phyloP scores from a whole-genome alignment of 2,329 filamentous ascomycete species.

The Fusarium devonianum region DNA sequence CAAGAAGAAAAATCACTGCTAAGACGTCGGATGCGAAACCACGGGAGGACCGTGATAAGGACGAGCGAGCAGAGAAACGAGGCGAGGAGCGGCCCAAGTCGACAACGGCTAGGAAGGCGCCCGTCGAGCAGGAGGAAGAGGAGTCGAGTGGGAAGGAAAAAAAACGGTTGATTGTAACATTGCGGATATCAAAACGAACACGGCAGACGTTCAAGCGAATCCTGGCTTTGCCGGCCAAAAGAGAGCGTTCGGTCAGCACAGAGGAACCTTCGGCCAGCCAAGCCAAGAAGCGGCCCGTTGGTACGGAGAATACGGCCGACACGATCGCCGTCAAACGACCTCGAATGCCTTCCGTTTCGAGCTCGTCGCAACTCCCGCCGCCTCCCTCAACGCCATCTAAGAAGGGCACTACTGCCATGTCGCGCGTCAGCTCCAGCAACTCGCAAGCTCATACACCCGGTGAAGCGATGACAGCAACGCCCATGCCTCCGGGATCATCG shows the following conservation, averaged over 20 bases:
- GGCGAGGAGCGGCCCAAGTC: conserved; percentile 34
- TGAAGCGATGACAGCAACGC: conserved; percentile 48
- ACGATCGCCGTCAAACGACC: conserved; percentile 52
- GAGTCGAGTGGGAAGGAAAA: conserved; percentile 37
- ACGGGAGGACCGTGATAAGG: conserved; percentile 32
- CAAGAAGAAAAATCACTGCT: conserved; percentile 42
- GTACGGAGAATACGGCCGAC: conserved; percentile 48
- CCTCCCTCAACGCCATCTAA: conserved; percentile 63
- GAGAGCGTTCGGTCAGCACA: conserved; percentile 47
- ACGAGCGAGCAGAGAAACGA: conserved; percentile 28
- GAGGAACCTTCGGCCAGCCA: conserved; percentile 47
- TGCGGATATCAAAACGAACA: conserved; percentile 58
- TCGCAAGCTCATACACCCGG: conserved; percentile 61
- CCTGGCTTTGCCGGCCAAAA: conserved; percentile 53
- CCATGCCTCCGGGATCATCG: conserved; percentile 36
- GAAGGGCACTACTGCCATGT: conserved; percentile 59
- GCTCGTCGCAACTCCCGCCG: conserved; percentile 44
- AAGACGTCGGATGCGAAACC: conserved; percentile 28
- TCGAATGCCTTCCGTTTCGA: conserved; percentile 51
- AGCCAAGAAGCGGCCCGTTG: conserved; percentile 59
- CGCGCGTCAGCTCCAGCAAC: conserved; percentile 60
- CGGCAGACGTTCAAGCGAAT: conserved; percentile 56
- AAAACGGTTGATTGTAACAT: conserved; percentile 51
- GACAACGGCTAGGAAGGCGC: conserved; percentile 39
- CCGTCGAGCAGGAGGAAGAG: conserved; percentile 43